These are phyloP conservation scores for Suillus lakei DNA, from an alignment of 768 basidiomycete genomes.

Conservation along the genomic window DNA sequence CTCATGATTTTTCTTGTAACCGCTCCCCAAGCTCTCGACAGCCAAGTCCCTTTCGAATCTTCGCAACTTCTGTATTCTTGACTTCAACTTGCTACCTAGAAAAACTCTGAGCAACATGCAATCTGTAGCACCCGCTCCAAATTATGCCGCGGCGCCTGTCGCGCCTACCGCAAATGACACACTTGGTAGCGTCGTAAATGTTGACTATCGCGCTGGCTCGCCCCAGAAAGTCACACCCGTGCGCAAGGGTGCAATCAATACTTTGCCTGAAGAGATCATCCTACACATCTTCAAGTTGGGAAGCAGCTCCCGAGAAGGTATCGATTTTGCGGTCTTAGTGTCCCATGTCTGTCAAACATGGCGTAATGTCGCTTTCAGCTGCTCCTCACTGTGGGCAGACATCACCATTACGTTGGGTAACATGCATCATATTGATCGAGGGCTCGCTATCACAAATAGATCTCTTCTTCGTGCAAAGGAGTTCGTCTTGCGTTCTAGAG, in stretches of 20 bases:
- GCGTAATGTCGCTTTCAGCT: constrained; percentile 42
- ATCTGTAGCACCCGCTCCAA: no score
- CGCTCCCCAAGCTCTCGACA: no score
- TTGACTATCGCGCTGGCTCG: no score
- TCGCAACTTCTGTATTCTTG: no score
- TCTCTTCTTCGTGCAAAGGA: constrained; percentile 1
- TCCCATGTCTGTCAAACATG: constrained; percentile 49
- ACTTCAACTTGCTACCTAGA: no score
- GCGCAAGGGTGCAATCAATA: not conserved
- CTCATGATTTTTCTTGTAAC: no score
- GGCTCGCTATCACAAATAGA: not conserved
- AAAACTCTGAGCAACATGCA: no score
- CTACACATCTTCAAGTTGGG: constrained; percentile 14
- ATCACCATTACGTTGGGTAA: constrained; percentile 23
- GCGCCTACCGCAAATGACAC: no score
- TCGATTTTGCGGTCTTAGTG: constrained; percentile 31
- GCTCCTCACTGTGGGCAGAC: constrained; percentile 42
- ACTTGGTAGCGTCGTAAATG: no score
- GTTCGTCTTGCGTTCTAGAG: constrained; percentile 6
- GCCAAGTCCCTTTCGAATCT: no score
- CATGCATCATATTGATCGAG: not conserved
- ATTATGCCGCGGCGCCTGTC: no score
- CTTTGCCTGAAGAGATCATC: constrained; percentile 11
- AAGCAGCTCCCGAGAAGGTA: not conserved
- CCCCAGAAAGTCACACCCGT: no score